These are phyloP conservation scores for Rhypophila decipiens DNA, from an alignment of 495 filamentous ascomycete species.

Conservation along the genomic window DNA sequence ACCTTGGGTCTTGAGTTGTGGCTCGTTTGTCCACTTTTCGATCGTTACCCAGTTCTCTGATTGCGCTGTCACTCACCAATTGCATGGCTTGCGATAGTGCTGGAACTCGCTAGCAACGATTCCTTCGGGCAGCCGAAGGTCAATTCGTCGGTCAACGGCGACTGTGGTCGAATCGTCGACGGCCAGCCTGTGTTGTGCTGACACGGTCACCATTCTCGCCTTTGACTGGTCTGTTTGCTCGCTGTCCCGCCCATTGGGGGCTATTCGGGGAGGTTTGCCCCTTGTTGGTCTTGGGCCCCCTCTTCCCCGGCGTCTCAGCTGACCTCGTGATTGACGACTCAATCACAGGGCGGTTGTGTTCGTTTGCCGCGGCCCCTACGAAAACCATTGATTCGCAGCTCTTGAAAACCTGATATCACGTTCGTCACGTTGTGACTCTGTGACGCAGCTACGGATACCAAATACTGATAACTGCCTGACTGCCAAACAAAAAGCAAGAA, in stretches of 20 bases:
- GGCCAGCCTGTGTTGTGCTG: constrained; percentile 19
- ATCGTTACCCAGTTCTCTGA: neutral
- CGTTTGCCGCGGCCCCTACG: constrained; percentile 19
- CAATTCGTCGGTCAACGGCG: constrained; percentile 19
- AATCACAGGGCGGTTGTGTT: constrained; percentile 14
- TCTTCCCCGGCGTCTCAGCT: constrained; percentile 15
- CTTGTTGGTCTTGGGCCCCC: neutral
- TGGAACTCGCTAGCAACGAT: constrained; percentile 1
- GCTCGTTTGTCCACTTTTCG: neutral
- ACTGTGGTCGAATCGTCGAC: constrained; percentile 23
- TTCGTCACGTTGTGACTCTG: neutral
- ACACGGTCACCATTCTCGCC: constrained; percentile 17
- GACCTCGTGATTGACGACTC: constrained; percentile 25
- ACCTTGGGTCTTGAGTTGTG: neutral
- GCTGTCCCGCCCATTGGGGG: constrained; percentile 4
- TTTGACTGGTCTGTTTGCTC: constrained; percentile 17
- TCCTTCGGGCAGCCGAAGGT: constrained; percentile 1
- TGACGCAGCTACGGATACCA: too few species aligned
- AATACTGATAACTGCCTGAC: too few species aligned
- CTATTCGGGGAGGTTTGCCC: constrained; percentile 1
- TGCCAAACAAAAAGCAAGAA: too few species aligned
- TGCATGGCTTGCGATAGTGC: neutral
- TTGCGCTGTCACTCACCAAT: constrained; percentile 5
- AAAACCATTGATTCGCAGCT: neutral
- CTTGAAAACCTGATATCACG: constrained; percentile 9